Conservation (phyloP, 2,329 filamentous ascomycete genomes). For the Tricladium varicosporioides region DNA sequence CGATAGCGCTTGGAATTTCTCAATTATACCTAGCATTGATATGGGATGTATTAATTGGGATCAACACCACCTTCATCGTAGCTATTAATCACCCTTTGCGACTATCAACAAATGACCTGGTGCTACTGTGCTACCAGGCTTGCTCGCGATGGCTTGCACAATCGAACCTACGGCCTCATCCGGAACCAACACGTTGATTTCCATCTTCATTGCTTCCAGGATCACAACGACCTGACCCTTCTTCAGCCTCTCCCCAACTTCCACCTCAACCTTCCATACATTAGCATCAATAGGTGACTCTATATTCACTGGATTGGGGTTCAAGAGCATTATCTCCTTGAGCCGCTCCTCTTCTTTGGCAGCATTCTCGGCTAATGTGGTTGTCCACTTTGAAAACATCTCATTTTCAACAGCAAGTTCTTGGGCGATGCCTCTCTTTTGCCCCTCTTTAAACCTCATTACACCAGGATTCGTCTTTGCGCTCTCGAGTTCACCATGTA, state of each 20-base stretch:
- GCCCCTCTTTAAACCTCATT: constrained; percentile 11
- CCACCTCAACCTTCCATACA: constrained; percentile 30
- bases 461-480: constrained; percentile 21
- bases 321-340: constrained; percentile 17
- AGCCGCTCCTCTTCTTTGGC: constrained; percentile 17
- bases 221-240: constrained; percentile 41
- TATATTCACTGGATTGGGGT: not conserved
- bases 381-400: constrained; percentile 34
- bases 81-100: not conserved
- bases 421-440: constrained; percentile 21
- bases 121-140: not conserved
- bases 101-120: not conserved
- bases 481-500: constrained; percentile 26
- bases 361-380: constrained; percentile 16
- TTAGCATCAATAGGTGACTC: not conserved
- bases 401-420: constrained; percentile 28
- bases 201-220: constrained; percentile 67
- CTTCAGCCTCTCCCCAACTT: constrained; percentile 43
- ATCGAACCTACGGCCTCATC: not conserved
- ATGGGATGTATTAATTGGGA: no score
- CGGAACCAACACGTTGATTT: constrained; percentile 53
- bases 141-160: not conserved
- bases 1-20: no score
- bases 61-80: no score
- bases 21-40: no score